Evolutionary conservation across 2,329 filamentous ascomycete genomes (phyloP), one percentile per base, ranked within the genome.

Genomic region (Fusarium nygamai): DNA sequence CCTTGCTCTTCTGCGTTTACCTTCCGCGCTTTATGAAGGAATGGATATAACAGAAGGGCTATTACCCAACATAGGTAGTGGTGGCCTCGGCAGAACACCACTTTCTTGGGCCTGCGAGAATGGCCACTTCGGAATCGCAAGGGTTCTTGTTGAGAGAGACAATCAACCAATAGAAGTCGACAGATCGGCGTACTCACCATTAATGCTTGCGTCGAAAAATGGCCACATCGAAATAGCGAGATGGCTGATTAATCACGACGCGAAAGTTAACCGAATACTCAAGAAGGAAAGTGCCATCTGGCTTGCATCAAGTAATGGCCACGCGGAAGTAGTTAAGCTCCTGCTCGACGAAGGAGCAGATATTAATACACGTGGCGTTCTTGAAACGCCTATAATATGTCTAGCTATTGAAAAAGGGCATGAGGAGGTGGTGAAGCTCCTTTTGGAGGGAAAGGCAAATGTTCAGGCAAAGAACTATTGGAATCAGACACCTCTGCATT

Each of bases 401-500:
- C 0, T 3, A 8, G 58, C 63, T 31, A 20, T 0, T 4, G 0
- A 0, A 5, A 4, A 7, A 0, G 4, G 1, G 1, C 0, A 14
- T 2, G 13, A 41, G 0, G 7, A 19, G 4, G 6, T 56, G 3
- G 10, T 13, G 0, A 29, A 12, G 2, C 2, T 56, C 2, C 29
- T 66, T 11, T 12, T 54, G 41, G 0, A 22, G 6, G 31, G 9
- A 14, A 12, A 16, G 17, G 33, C 8, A 29, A 0, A 11, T 7
- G 6, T 5, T 8, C 2, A 63, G 1, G 3, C 0, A 3, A 0
- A 1, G 11, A 0, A 0, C 5, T 0, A 0, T 13, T 1, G 2
- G 3, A 0, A 0, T 12, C 0, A 6, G 27, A 6, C 19, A 10
- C 19, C 34, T 5, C n/a, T 66, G 7, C 39, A 53, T 29, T 0